Evolutionary conservation across 1,284 basidiomycete species (phyloP).

Genomic region (Cutaneotrichosporon daszewskae): DNA sequence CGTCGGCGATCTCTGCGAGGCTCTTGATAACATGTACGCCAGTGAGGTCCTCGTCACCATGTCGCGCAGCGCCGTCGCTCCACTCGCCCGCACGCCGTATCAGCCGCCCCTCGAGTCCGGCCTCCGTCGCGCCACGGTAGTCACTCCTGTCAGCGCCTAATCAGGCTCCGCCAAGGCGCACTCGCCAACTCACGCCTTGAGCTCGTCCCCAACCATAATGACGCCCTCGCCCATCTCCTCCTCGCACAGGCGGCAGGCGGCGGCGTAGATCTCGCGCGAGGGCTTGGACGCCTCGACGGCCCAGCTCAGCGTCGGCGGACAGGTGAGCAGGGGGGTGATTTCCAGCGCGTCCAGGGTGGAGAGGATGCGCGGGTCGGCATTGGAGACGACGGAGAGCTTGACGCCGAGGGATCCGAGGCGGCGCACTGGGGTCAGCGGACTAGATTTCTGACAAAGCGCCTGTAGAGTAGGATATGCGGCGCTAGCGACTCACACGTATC

Average conservation of each 20-base stretch:
- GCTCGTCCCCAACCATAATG: conserved; percentile 47
- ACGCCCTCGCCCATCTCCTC: conserved; percentile 32
- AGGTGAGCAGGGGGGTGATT: conserved; percentile 31
- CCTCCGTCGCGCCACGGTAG: conserved; percentile 32
- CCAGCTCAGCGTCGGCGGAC: conserved; percentile 42
- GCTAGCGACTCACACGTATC: conserved; percentile 22
- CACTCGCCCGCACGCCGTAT: conserved; percentile 40
- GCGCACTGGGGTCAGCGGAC: conserved; percentile 31
- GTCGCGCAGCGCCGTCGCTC: conserved; percentile 42
- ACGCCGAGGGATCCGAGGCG: conserved; percentile 30
- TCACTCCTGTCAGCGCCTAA: conserved; percentile 29
- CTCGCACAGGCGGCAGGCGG: conserved; percentile 27
- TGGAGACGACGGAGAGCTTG: conserved; percentile 42
- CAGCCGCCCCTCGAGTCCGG: conserved; percentile 39
- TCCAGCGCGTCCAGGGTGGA: conserved; percentile 31
- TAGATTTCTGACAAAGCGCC: too few relatives aligned
- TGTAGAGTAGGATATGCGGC: background rate
- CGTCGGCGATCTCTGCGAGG: conserved; percentile 31
- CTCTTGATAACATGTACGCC: conserved; percentile 26
- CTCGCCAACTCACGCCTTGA: conserved; percentile 38
- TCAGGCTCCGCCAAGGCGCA: too few relatives aligned
- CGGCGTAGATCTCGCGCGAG: conserved; percentile 30
- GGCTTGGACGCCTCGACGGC: conserved; percentile 42
- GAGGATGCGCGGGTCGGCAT: conserved; percentile 44
- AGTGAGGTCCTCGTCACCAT: conserved; percentile 27